Evolutionary conservation across 768 basidiomycete species (phyloP).

Genomic region (Harrya chromipes): DNA sequence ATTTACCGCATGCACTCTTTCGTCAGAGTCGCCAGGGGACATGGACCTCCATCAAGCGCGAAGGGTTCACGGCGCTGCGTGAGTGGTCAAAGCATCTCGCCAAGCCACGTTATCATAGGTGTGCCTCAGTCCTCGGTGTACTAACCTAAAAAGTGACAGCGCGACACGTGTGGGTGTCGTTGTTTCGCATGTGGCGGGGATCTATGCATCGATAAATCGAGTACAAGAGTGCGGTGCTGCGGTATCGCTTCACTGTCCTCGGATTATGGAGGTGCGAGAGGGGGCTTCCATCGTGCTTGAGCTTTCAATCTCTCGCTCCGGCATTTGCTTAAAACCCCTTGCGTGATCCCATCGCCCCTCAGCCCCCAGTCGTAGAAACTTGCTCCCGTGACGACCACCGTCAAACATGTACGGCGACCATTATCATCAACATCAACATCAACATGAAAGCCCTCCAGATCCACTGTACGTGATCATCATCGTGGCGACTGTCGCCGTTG

Average conservation of each 20-base stretch:
- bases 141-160: background rate
- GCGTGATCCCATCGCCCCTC: background rate
- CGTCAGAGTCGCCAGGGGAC: background rate
- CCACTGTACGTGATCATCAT: conserved; percentile 10
- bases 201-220: background rate
- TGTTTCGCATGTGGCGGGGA: background rate
- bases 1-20: background rate
- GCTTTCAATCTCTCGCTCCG: background rate
- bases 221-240: background rate
- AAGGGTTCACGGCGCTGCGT: background rate
- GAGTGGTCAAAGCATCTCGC: background rate
- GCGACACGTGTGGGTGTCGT: background rate
- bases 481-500: background rate
- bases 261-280: background rate
- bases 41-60: background rate
- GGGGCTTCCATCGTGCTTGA: background rate
- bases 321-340: conserved; percentile 4
- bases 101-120: background rate
- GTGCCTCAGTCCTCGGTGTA: background rate
- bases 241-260: background rate
- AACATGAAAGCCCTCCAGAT: background rate
- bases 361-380: background rate
- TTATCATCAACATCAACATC: background rate
- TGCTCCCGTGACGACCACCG: background rate
- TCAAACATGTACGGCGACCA: conserved; percentile 1